Conservation (phyloP, 2,329 filamentous ascomycete genomes). For the Penicillium sp. region DNA sequence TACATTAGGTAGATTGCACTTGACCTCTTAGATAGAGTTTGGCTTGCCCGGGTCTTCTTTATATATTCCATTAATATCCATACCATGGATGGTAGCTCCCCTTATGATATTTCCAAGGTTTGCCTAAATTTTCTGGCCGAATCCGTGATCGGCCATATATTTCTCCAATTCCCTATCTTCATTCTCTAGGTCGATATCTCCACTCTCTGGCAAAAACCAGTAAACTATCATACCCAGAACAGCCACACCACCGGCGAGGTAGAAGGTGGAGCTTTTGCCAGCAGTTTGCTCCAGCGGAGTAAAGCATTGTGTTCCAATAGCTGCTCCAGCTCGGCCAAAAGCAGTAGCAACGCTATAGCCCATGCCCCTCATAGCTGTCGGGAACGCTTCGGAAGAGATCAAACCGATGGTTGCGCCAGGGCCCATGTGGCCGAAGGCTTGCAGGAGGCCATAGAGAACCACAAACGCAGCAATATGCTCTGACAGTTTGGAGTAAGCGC, state of each 20-base stretch:
- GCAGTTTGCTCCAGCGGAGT: constrained; percentile 27
- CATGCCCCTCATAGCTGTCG: constrained; percentile 31
- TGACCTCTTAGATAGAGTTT: too few species aligned
- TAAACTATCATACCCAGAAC: constrained; percentile 28
- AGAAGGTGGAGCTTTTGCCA: constrained; percentile 30
- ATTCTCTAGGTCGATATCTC: constrained; percentile 23
- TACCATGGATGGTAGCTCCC: too few species aligned
- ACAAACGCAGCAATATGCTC: constrained; percentile 30
- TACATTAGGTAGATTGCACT: too few species aligned
- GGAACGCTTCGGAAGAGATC: constrained; percentile 30
- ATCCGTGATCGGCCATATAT: constrained; percentile 23
- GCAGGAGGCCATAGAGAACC: constrained; percentile 31
- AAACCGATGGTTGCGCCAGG: constrained; percentile 32
- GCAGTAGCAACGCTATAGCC: constrained; percentile 31
- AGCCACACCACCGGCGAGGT: constrained; percentile 27
- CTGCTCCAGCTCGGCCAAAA: constrained; percentile 32
- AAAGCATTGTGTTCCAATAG: constrained; percentile 33
- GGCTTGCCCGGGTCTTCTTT: too few species aligned
- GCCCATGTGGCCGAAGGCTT: constrained; percentile 32
- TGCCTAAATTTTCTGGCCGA: neutral
- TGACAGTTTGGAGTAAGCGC: constrained; percentile 24
- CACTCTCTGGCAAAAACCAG: constrained; percentile 29
- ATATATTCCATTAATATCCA: too few species aligned
- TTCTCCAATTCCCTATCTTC: constrained; percentile 24
- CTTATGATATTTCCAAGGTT: too few species aligned